Evolutionary conservation across 257 asterid species (phyloP), one percentile per base, ranked within the genome.

Genomic region (Salvia rosmarinus): DNA sequence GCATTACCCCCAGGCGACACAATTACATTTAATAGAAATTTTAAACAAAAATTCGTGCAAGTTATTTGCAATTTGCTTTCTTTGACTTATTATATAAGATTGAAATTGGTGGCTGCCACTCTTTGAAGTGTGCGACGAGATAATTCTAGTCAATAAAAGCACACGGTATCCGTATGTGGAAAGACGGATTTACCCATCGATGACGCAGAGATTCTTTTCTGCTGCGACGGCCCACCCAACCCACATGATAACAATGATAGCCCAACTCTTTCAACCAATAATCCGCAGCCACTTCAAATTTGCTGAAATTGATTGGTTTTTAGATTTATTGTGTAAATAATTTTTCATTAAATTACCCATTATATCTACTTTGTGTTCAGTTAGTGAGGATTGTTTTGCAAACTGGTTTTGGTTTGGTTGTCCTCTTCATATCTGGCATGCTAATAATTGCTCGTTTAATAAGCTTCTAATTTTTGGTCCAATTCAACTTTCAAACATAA

Each of bases 101-200:
- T n/a, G n/a, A n/a, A n/a, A n/a, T n/a, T 13, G 11, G 43, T 23
- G 59, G 59, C 2, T 64, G 59, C 28, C 20, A 5, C 19, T 40
- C 12, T 40, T 47, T 37, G 63, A 58, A 47, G 69, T 12, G 76
- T 16, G 55, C 57, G 62, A 47, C 19, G 28, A 30, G 64, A 35
- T 10, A n/a, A 63, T 28, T 55, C 20, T 14, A 17, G 66, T 63
- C 58, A 39, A 64, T 21, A 43, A 63, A 63, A 63, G 66, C 58
- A 35, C 49, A 43, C 47, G 1, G 65, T 39, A 21, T 50, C 0
- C 17, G 23, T 20, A 12, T 13, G 5, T 2, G 10, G 25, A 58
- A 75, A 34, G 64, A 74, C 74, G 35, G 20, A 20, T 44, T 67
- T 46, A 52, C 49, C 74, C 70, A 32, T 42, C 46, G n/a, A 7